Base-by-base conservation (phyloP, 352 stramenopile genomes). In the Pythium sukuiense region DNA sequence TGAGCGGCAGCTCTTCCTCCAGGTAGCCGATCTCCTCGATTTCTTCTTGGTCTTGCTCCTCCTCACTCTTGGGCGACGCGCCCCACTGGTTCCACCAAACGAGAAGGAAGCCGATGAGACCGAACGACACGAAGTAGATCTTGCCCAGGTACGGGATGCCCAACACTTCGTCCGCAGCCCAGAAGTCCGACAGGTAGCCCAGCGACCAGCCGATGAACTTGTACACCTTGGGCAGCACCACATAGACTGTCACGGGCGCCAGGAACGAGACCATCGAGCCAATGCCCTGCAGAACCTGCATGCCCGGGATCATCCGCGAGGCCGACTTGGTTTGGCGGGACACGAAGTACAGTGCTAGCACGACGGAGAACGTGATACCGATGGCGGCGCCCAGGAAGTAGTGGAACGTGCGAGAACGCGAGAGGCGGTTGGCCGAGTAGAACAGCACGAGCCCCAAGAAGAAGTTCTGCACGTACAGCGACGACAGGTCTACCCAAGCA, bases 71-170 rank as follows among this genome's bases (percentile, higher is more conserved):
- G 24, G 76, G 72, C 24, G 81, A 78, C 18, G 83, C 79, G 20
- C 86, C 85, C 83, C 84, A 93, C 60, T 95, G 85, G 70, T 93
- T 91, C 87, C 85, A 95, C 87, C 87, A 95, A 54, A 95, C 83
- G 41, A 95, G 69, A 1, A 77, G 43, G 32, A 77, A 88, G 18
- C 87, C 87, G 35, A 93, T 72, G 24, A 93, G 63, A 3, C 80
- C 87, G 61, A 93, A 95, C 61, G 80, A 84, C 26, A 87, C 63
- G 33, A 95, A 93, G 65, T 95, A 95, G 55, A 95, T 81, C 73
- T 95, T 95, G 63, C 87, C 87, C 30, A 95, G 62, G 65, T 95
- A 83, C 39, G 87, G 87, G 7, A 95, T 72, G 8, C 85, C 83
- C 24, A 95, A 76, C 26, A 95, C 68, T 54, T 82, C 73, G 3